A percentile compares a stretch with the other conserved stretches of the same genome.
Conservation (phyloP, 2,329 filamentous ascomycete genomes). For the Colletotrichum melonis region DNA sequence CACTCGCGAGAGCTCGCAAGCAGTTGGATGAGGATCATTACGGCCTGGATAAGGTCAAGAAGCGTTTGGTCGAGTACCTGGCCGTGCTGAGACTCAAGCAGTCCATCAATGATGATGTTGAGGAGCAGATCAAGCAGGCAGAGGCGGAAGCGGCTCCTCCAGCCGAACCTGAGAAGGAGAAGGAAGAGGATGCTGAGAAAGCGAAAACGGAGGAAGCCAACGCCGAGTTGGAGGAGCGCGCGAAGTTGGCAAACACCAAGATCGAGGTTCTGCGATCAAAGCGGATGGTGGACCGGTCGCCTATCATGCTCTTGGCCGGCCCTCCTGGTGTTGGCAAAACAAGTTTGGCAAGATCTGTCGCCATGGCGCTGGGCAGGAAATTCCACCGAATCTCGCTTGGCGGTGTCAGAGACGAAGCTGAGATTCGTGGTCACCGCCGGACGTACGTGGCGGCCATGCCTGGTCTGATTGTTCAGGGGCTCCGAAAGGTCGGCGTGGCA, state of each 20-base stretch:
- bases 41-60: slow-evolving; percentile 96
- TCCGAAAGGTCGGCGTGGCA: slow-evolving; percentile 94
- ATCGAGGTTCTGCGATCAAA: slow-evolving; percentile 82
- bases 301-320: slow-evolving; percentile 91
- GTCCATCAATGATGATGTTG: slow-evolving; percentile 84
- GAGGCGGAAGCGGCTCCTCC: slow-evolving; percentile 63
- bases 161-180: slow-evolving; percentile 35
- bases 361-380: slow-evolving; percentile 90
- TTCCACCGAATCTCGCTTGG: slow-evolving; percentile 98
- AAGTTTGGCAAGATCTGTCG: slow-evolving; percentile 91
- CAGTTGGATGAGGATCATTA: slow-evolving; percentile 98
- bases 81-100: slow-evolving; percentile 97
- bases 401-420: slow-evolving; percentile 94
- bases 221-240: slow-evolving; percentile 45
- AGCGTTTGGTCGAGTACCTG: slow-evolving; percentile 92
- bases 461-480: slow-evolving; percentile 89
- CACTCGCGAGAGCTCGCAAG: slow-evolving; percentile 81
- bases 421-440: slow-evolving; percentile 92
- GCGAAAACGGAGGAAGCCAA: slow-evolving; percentile 43
- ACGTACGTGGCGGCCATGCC: slow-evolving; percentile 99
- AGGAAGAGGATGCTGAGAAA: slow-evolving; percentile 42
- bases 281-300: slow-evolving; percentile 92
- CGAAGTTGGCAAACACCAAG: slow-evolving; percentile 66
- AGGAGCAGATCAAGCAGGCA: slow-evolving; percentile 78
- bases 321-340: slow-evolving; percentile 97